Conservation (phyloP, 1,139 yeast species). For the Yamadazyma sp. region DNA sequence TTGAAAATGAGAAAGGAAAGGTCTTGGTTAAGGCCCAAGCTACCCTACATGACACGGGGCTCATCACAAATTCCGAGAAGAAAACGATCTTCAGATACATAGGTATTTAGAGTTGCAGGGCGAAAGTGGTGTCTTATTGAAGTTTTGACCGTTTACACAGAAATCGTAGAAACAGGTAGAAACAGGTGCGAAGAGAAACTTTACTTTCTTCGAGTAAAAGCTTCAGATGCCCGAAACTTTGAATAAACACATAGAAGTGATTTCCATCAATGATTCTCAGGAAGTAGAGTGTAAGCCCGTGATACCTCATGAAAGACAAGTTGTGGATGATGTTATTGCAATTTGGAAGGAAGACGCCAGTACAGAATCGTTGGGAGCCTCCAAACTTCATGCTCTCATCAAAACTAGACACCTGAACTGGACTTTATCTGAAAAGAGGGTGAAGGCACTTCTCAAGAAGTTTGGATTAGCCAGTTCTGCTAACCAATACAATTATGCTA, state of each 20-base stretch:
- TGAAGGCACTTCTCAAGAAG: slow-evolving; percentile 53
- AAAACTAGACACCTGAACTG: slow-evolving; percentile 57
- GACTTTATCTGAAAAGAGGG: slow-evolving; percentile 61
- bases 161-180: neutral
- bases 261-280: slow-evolving; percentile 32
- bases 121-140: too few species aligned
- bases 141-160: neutral
- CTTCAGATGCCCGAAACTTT: slow-evolving; percentile 7
- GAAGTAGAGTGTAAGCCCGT: slow-evolving; percentile 28
- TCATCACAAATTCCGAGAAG: slow-evolving; percentile 22
- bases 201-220: too few species aligned
- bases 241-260: slow-evolving; percentile 23
- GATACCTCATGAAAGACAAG: slow-evolving; percentile 63
- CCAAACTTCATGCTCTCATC: slow-evolving; percentile 53
- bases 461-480: slow-evolving; percentile 48
- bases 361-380: slow-evolving; percentile 57
- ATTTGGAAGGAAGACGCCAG: slow-evolving; percentile 71
- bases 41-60: slow-evolving; percentile 38
- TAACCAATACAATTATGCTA: slow-evolving; percentile 46
- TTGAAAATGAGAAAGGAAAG: slow-evolving; percentile 38
- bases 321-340: slow-evolving; percentile 60
- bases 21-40: slow-evolving; percentile 40
- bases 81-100: neutral
- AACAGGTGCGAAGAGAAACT: neutral
- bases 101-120: neutral